Conservation (phyloP, 2,329 filamentous ascomycete species). For the Zasmidium cellare region DNA sequence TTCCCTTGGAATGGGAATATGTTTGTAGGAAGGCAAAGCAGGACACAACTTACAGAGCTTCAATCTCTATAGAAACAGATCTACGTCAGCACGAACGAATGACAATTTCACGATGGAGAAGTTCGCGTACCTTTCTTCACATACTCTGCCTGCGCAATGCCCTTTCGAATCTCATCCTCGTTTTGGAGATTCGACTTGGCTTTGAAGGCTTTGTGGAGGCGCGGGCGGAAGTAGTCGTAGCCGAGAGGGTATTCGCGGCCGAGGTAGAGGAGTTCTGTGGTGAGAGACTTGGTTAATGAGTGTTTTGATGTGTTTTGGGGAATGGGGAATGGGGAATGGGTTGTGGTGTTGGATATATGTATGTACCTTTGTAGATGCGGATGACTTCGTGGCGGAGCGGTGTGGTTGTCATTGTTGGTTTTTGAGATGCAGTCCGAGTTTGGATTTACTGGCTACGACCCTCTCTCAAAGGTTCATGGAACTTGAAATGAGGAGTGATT, state of each 20-base stretch:
- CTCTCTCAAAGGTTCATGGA: too few species aligned
- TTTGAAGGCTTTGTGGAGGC: conserved; percentile 83
- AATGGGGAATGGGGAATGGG: background rate
- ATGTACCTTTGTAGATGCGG: conserved; percentile 79
- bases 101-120: too few species aligned
- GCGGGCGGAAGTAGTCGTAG: conserved; percentile 75
- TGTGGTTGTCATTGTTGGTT: conserved; percentile 13
- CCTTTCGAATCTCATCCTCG: conserved; percentile 72
- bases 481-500: too few species aligned
- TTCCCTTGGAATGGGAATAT: background rate
- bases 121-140: conserved; percentile 85
- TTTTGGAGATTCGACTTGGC: conserved; percentile 69
- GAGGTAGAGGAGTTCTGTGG: conserved; percentile 79
- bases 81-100: conserved; percentile 8
- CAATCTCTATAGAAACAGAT: conserved; percentile 69
- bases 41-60: conserved; percentile 71
- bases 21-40: conserved; percentile 1
- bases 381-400: conserved; percentile 76
- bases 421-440: background rate
- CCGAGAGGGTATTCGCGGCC: conserved; percentile 86
- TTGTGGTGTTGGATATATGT: background rate
- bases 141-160: conserved; percentile 77
- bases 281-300: background rate
- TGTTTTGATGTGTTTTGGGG: background rate
- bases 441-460: too few species aligned